phyloP scores from a whole-genome alignment of 78 protist genomes.

The Cyanophora paradoxa region DNA sequence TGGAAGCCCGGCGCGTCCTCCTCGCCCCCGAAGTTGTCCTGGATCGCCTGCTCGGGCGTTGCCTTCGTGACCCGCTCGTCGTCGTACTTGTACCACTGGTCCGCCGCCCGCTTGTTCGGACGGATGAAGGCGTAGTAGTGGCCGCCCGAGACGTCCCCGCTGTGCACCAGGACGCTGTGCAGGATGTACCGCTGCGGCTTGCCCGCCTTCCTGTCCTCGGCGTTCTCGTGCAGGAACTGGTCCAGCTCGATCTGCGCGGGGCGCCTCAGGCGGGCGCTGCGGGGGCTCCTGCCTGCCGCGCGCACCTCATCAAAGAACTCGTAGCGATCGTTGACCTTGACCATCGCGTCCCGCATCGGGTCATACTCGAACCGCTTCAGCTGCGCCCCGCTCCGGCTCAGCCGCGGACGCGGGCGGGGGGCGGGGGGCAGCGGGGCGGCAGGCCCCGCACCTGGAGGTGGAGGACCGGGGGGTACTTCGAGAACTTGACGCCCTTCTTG shows the following conservation, averaged over 20 bases:
- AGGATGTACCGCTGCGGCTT: constrained; percentile 21
- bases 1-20: background rate
- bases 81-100: constrained; percentile 71
- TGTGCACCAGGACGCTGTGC: constrained; percentile 88
- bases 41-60: constrained; percentile 44
- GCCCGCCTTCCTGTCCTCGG: background rate
- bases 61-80: constrained; percentile 75
- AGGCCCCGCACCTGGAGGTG: constrained; percentile 49
- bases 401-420: no score
- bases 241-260: constrained; percentile 40
- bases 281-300: background rate
- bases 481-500: constrained; percentile 66
- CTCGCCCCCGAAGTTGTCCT: constrained; percentile 72
- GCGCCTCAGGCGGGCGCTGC: background rate
- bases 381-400: constrained; percentile 32
- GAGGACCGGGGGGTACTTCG: constrained; percentile 86
- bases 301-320: constrained; percentile 12
- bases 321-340: constrained; percentile 77
- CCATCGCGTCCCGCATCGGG: constrained; percentile 47
- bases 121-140: constrained; percentile 88
- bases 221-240: constrained; percentile 24
- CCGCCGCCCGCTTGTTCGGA: constrained; percentile 38
- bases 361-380: constrained; percentile 96
- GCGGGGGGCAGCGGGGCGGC: background rate
- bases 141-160: constrained; percentile 89